phyloP scores from a whole-genome alignment of 2,329 filamentous ascomycete species.

The Xylaria polymorpha region DNA sequence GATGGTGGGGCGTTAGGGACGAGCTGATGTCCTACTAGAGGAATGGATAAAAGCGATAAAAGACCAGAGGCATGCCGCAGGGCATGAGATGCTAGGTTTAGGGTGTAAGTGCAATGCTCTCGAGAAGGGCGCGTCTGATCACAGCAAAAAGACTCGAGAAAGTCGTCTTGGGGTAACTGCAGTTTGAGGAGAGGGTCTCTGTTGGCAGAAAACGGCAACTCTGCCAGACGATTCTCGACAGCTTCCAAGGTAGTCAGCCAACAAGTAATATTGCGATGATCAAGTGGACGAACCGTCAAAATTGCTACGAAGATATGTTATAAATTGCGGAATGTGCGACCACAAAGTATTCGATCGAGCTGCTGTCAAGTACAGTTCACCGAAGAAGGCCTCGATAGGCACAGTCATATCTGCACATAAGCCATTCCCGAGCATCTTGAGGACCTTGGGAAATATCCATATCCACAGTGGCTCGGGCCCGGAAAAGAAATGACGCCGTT shows the following conservation, averaged over 20 bases:
- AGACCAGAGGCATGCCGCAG: conserved; percentile 60
- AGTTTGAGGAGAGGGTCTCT: conserved; percentile 48
- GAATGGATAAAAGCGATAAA: conserved; percentile 57
- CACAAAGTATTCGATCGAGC: conserved; percentile 60
- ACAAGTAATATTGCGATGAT: neutral
- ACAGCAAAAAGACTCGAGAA: conserved; percentile 48
- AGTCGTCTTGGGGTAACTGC: conserved; percentile 55
- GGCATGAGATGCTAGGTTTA: conserved; percentile 57
- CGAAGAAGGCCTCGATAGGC: conserved; percentile 65
- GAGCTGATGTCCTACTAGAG: conserved; percentile 52
- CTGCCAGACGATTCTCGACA: conserved; percentile 43
- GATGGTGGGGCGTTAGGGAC: conserved; percentile 49
- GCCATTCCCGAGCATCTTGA: conserved; percentile 66
- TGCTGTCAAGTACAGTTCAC: conserved; percentile 60
- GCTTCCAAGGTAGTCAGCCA: conserved; percentile 43
- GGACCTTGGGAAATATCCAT: conserved; percentile 71
- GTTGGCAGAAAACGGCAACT: conserved; percentile 44
- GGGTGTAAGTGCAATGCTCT: conserved; percentile 55
- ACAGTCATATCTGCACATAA: conserved; percentile 60
- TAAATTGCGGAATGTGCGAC: conserved; percentile 57
- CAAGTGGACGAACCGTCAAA: conserved; percentile 57
- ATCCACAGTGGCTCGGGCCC: conserved; percentile 72
- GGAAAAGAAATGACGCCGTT: conserved; percentile 59
- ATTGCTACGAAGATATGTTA: conserved; percentile 63
- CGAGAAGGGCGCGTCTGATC: conserved; percentile 41